Conservation (phyloP, 768 basidiomycete species). For the Mycena vitilis region DNA sequence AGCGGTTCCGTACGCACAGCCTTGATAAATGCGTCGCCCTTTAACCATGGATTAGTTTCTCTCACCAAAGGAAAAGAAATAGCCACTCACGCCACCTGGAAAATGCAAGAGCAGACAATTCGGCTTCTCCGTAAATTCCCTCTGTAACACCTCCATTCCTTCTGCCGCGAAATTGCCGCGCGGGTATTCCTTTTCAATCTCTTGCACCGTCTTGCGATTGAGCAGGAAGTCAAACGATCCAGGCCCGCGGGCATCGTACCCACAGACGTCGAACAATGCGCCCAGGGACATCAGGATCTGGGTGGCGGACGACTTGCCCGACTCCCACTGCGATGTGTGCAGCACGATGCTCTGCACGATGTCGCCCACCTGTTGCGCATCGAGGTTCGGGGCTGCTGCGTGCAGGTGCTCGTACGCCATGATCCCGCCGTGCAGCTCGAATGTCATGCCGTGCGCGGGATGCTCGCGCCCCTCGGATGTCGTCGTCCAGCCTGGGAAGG, state of each 20-base stretch:
- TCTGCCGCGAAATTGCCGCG: conserved; percentile 20
- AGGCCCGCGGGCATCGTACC: conserved; percentile 29
- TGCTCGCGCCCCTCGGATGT: conserved; percentile 14
- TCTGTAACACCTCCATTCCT: conserved; percentile 17
- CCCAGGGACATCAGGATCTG: conserved; percentile 32
- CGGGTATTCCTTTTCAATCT: conserved; percentile 35
- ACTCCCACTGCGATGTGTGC: conserved; percentile 30
- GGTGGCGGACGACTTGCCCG: conserved; percentile 35
- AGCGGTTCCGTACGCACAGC: not conserved
- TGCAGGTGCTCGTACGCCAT: conserved; percentile 27
- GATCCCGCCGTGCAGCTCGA: conserved; percentile 28
- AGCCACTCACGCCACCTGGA: conserved; percentile 17
- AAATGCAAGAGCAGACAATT: conserved; percentile 34
- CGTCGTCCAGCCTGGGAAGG: not conserved
- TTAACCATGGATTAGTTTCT: not conserved
- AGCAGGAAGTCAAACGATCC: conserved; percentile 26
- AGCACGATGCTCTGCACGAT: conserved; percentile 39
- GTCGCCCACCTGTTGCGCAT: conserved; percentile 30
- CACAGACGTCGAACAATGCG: conserved; percentile 33
- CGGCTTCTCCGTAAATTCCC: conserved; percentile 31
- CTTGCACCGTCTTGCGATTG: conserved; percentile 31
- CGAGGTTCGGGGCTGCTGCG: conserved; percentile 14
- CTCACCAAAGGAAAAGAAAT: not conserved
- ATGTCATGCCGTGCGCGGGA: conserved; percentile 26
- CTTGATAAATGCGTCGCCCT: conserved; percentile 13